Evolutionary conservation across 1,284 basidiomycete species (phyloP), one percentile per base, ranked within the genome.

Genomic region (Wallemia ichthyophaga): DNA sequence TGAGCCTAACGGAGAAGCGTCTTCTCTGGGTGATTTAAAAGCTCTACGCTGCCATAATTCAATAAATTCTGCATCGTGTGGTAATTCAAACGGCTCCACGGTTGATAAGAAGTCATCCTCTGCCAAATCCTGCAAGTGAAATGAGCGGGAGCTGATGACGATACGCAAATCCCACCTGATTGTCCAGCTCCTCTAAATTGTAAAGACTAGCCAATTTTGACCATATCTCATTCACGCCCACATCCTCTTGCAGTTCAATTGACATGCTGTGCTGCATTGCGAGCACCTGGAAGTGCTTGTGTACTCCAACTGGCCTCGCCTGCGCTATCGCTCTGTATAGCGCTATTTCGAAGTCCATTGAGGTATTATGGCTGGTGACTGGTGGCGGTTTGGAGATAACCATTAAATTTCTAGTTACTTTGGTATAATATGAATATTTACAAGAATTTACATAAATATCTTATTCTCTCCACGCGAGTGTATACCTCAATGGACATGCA

Each of bases 321-420:
- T 79, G 79, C 75, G 80, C 83, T 48, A 84, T 72, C 1, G 81
- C 78, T 58, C 80, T 76, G 66, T 85, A 85, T 69, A 86, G 81
- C 2, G 80, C 74, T 55, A 84, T 82, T 68, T 85, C 83, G 48
- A 48, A 48, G 3, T 11, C 37, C 13, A 7, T n/a, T n/a, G 28
- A 31, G 17, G 7, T 17, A 7, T 7, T 31, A 17, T 31, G 7
- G 7, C 28, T 17, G 28, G 7, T 7, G 28, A 7, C 7, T 31
- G 28, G 28, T 31, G 28, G 17, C 7, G 7, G 28, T 31, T 31
- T 31, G 28, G n/a, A 31, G 28, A 31, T 31, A 31, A 17, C 28
- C 28, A n/a, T n/a, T n/a, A n/a, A n/a, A n/a, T n/a, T n/a, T n/a
- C n/a, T n/a, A n/a, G n/a, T n/a, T n/a, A n/a, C n/a, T n/a, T n/a